phyloP scores from a whole-genome alignment of 176 grass and related monocot genomes.

The Pontederia crassipes region DNA sequence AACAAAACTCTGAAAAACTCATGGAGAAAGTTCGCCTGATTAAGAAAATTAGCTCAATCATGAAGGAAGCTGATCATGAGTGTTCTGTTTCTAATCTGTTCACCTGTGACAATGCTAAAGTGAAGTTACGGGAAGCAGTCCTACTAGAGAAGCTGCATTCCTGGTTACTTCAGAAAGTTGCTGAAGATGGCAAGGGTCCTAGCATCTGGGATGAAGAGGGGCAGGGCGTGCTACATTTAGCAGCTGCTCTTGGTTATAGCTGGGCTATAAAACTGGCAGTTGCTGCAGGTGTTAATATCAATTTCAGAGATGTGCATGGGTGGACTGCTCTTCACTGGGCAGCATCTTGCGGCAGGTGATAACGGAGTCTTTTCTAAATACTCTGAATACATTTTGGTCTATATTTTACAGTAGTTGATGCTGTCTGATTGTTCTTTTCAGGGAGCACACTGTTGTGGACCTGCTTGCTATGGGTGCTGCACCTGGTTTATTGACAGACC shows the following conservation, averaged over 20 bases:
- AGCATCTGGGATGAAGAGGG: slow-evolving; percentile 85
- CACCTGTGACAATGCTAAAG: slow-evolving; percentile 23
- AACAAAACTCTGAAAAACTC: slow-evolving; percentile 28
- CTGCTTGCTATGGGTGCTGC: slow-evolving; percentile 70
- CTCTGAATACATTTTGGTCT: not conserved
- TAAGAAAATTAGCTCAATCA: slow-evolving; percentile 56
- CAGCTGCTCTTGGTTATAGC: slow-evolving; percentile 87
- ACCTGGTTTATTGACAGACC: slow-evolving; percentile 85
- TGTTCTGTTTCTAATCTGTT: slow-evolving; percentile 57
- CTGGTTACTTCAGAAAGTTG: slow-evolving; percentile 75
- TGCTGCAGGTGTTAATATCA: slow-evolving; percentile 75
- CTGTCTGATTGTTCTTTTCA: slow-evolving; percentile 18
- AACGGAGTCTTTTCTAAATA: not conserved
- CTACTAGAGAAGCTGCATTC: slow-evolving; percentile 73
- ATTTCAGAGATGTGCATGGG: slow-evolving; percentile 91
- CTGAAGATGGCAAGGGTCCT: slow-evolving; percentile 83
- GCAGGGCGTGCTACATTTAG: slow-evolving; percentile 90
- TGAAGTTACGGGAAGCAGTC: slow-evolving; percentile 47
- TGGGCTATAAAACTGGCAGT: slow-evolving; percentile 88
- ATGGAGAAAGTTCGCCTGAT: slow-evolving; percentile 48
- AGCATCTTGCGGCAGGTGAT: slow-evolving; percentile 76
- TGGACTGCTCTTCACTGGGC: slow-evolving; percentile 99
- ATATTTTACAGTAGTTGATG: not conserved
- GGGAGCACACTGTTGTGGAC: slow-evolving; percentile 56
- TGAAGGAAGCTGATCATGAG: slow-evolving; percentile 39